A percentile compares a stretch with the other conserved stretches of the same genome.
phyloP scores from a whole-genome alignment of 2,329 filamentous ascomycete species.

The Pseudogymnoascus sp. region DNA sequence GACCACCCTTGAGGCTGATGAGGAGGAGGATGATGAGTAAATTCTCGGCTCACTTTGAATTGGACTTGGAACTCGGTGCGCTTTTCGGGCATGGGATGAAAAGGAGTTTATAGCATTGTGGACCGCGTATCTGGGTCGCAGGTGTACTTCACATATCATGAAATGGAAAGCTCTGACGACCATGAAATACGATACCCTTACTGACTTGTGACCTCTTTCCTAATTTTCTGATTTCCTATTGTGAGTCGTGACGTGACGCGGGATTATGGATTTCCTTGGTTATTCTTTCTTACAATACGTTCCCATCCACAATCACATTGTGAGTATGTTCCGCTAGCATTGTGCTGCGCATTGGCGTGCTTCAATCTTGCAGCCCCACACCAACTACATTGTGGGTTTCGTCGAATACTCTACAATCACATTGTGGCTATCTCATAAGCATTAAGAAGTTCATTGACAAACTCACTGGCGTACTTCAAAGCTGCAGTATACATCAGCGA shows the following conservation, averaged over 20 bases:
- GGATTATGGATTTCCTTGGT: neutral
- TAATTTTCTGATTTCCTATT: neutral
- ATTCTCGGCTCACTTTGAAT: conserved; percentile 8
- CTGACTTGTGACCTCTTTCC: neutral
- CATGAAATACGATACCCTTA: conserved; percentile 9
- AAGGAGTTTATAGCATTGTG: conserved; percentile 10
- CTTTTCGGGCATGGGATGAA: conserved; percentile 10
- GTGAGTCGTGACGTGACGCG: neutral
- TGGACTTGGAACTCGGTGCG: conserved; percentile 9
- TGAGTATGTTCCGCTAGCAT: neutral
- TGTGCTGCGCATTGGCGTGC: neutral
- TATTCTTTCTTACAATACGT: neutral
- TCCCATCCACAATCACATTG: neutral
- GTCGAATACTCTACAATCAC: no score
- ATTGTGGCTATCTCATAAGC: no score
- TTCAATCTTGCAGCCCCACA: neutral
- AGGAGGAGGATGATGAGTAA: conserved; percentile 52
- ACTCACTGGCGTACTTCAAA: neutral
- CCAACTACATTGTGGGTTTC: no score
- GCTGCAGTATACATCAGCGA: neutral
- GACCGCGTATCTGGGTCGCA: conserved; percentile 2
- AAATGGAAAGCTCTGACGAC: conserved; percentile 10
- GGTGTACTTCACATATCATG: conserved; percentile 10
- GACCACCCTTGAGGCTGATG: conserved; percentile 66
- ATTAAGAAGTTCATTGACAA: no score